These are phyloP conservation scores for Fusarium acutatum DNA, from an alignment of 2,329 filamentous ascomycete species.

Conservation along the genomic window DNA sequence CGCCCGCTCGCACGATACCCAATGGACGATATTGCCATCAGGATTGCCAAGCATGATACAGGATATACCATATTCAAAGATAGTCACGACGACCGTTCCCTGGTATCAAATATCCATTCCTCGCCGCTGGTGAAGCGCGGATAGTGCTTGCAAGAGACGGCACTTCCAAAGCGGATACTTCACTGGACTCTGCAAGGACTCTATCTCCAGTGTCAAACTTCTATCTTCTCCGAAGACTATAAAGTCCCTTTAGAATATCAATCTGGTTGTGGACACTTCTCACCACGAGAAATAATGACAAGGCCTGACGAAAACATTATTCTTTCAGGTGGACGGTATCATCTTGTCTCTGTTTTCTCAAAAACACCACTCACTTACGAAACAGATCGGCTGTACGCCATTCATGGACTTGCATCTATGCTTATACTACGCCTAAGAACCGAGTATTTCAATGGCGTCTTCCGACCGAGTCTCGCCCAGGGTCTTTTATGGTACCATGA, in stretches of 20 bases:
- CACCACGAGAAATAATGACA: not conserved
- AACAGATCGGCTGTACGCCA: not conserved
- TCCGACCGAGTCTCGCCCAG: not conserved
- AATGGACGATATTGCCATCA: accelerated
- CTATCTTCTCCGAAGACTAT: accelerated
- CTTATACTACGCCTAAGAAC: accelerated
- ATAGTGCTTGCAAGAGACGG: not conserved
- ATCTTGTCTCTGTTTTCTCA: accelerated
- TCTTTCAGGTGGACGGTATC: not conserved
- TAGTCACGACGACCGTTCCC: too few relatives aligned
- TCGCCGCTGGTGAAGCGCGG: not conserved
- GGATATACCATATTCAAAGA: not conserved
- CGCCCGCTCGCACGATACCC: not conserved
- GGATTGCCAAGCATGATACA: not conserved
- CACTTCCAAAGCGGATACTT: not conserved
- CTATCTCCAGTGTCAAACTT: not conserved
- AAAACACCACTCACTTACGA: accelerated
- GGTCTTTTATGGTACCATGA: not conserved
- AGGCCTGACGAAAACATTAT: not conserved
- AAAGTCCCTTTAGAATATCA: accelerated
- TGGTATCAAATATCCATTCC: too few relatives aligned
- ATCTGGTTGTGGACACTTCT: too few relatives aligned
- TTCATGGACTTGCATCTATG: not conserved
- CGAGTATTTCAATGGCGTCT: not conserved
- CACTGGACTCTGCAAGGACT: not conserved